phyloP scores from a whole-genome alignment of 2,329 filamentous ascomycete species.

The Aspergillus pseudoterreus region DNA sequence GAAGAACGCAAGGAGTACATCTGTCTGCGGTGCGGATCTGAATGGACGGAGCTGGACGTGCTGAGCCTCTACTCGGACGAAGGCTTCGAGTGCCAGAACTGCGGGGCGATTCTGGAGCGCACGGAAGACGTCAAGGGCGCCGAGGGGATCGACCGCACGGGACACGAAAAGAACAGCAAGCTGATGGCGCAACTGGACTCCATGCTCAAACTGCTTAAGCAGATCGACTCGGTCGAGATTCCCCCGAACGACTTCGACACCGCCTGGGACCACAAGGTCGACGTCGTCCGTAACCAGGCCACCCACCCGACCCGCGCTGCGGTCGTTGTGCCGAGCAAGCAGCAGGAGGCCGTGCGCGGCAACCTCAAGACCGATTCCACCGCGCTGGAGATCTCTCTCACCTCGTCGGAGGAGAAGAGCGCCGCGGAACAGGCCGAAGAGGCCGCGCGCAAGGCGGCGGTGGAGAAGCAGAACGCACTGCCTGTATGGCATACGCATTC shows the following conservation, averaged over 20 bases:
- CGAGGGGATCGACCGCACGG: conserved; percentile 42
- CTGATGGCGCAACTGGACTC: conserved; percentile 47
- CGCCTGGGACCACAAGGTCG: conserved; percentile 47
- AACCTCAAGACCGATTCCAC: conserved; percentile 42
- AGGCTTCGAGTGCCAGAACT: conserved; percentile 82
- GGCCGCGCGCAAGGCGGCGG: conserved; percentile 43
- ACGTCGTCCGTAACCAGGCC: conserved; percentile 42
- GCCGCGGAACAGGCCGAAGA: conserved; percentile 48
- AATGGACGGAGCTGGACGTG: conserved; percentile 88
- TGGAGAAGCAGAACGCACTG: conserved; percentile 51
- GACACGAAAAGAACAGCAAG: conserved; percentile 49
- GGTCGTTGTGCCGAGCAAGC: conserved; percentile 37
- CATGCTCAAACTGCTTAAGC: conserved; percentile 46
- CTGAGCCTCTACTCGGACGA: conserved; percentile 65
- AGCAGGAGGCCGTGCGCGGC: conserved; percentile 39
- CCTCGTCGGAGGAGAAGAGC: conserved; percentile 46
- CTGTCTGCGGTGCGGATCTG: conserved; percentile 74
- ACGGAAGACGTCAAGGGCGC: conserved; percentile 44
- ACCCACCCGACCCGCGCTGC: conserved; percentile 39
- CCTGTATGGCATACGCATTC: conserved; percentile 53
- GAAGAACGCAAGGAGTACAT: conserved; percentile 89
- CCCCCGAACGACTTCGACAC: conserved; percentile 48
- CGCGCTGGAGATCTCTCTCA: conserved; percentile 48
- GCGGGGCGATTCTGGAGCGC: conserved; percentile 50
- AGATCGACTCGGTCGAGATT: conserved; percentile 46